Base-by-base conservation (phyloP, 192 early-diverging fungal genomes). In the Gryganskiella cystojenkinii region DNA sequence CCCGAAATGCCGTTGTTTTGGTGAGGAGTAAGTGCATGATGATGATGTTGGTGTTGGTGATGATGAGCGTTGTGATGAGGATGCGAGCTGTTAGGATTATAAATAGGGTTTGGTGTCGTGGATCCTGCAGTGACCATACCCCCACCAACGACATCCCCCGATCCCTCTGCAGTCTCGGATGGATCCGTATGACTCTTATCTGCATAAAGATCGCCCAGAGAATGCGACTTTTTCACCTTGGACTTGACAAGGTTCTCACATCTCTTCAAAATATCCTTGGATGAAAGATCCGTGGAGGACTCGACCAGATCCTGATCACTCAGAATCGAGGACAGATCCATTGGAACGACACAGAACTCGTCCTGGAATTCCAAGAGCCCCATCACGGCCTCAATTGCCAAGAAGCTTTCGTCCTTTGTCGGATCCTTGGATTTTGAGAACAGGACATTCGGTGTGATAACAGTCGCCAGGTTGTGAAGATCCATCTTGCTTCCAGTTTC, bases 391-490 rank as follows among this genome's bases (percentile, higher is more conserved):
- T 85, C 81, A 61, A 90, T 92, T 2, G 91, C 90, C 37, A 87
- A 83, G 56, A 90, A 89, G 42, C 89, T 90, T 20, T 93, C 89
- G 62, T 90, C 90, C 28, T 93, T 89, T 20, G 83, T 76, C 7
- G 94, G 92, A 80, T 95, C 96, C 76, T 92, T 92, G 47, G 87
- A 88, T 64, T 93, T 93, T 3, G 91, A 89, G 75, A 92, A 94
- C 49, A 98, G 79, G 40, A 99, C 90, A 66, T 97, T 98, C 11
- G 98, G 98, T 4, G 95, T 90, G 53, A 99, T 93, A 2, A 99
- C 94, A 0, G 94, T 98, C 0, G 96, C 93, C 71, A 99, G 78
- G 64, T 98, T 99, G 40, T 88, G 88, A 4, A 94, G 76, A 67
- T 95, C 93, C 98, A 99, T 99, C 78, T 93, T 93, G 62, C 93